Evolutionary conservation across 768 basidiomycete species (phyloP), one percentile per base, ranked within the genome.

Genomic region (Thelephora ganbajun): DNA sequence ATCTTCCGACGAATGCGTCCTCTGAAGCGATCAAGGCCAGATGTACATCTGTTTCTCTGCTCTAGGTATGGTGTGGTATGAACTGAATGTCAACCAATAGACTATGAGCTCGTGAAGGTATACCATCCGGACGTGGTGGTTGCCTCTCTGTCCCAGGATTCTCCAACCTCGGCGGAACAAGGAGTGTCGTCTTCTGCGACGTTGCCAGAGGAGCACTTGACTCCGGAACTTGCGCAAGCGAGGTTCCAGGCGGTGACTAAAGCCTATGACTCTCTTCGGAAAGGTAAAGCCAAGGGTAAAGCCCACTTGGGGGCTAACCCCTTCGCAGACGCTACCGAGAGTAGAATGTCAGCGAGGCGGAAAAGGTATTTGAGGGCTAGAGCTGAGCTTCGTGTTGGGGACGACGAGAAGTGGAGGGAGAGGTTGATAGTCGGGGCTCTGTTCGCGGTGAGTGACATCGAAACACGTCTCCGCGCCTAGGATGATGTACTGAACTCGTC

Each of bases 21-120:
- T 56, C 58, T 19, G 56, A 56, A 14, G 59, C 66, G 41, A 63
- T 69, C 14, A 69, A 69, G 48, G 58, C 62, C 30, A 56, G 67
- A 22, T 69, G 67, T 69, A 22, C 47, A 66, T 54, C 33, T 19
- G 20, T 37, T 20, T 6, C 37, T 33, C 30, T 23, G 7, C 1
- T 18, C 19, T 14, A 26, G 9, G 33, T 11, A 11, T 6, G 33
- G 26, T 22, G 30, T 14, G 13, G 14, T 20, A n/a, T 18, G 22
- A 11, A 11, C n/a, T 16, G 11, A 16, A 3, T 39, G 11, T 16
- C 20, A 20, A 4, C n/a, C 20, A n/a, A 3, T 53, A 88, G 84
- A 87, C 61, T 84, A 77, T 56, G 84, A 86, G 52, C 82, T 88
- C 41, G 85, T 87, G 30, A 71, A 79, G 35, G 69, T 84, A 49